A percentile compares a stretch with the other conserved stretches of the same genome.
Evolutionary conservation across 371 early-diverging fungal genomes (phyloP).

Genomic region (Mucor mucedo): DNA sequence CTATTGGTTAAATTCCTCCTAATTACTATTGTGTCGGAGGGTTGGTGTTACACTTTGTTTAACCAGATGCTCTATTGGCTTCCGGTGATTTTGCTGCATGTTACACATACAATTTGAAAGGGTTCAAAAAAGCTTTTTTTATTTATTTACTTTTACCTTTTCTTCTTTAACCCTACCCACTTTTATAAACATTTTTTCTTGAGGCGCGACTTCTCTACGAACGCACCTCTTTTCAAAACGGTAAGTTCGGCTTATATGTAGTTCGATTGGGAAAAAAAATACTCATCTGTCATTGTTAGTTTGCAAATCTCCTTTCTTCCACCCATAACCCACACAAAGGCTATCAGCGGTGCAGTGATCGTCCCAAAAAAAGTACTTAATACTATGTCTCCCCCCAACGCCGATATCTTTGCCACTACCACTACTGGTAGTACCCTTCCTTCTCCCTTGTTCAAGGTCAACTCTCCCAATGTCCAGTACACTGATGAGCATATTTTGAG

Average conservation of each 20-base stretch:
- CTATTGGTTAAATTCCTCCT: slow-evolving; percentile 15
- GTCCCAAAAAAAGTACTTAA: slow-evolving; percentile 71
- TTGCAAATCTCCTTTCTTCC: slow-evolving; percentile 84
- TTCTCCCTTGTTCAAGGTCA: slow-evolving; percentile 77
- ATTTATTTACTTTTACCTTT: slow-evolving; percentile 1
- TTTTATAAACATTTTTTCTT: slow-evolving; percentile 19
- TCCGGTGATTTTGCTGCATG: slow-evolving; percentile 9
- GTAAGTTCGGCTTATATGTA: slow-evolving; percentile 20
- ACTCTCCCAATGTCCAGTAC: slow-evolving; percentile 88
- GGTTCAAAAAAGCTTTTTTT: slow-evolving; percentile 9
- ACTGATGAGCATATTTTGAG: slow-evolving; percentile 80
- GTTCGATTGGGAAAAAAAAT: not conserved
- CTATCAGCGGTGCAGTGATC: slow-evolving; percentile 69
- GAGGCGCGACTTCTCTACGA: slow-evolving; percentile 28
- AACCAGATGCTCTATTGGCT: slow-evolving; percentile 5
- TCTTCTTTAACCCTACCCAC: slow-evolving; percentile 13
- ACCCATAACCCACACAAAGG: slow-evolving; percentile 92
- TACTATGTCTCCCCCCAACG: slow-evolving; percentile 36
- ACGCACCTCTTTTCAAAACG: slow-evolving; percentile 43
- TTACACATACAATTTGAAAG: slow-evolving; percentile 22
- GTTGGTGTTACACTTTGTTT: not conserved
- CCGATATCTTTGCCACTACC: slow-evolving; percentile 25
- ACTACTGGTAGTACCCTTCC: slow-evolving; percentile 39
- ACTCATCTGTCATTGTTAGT: slow-evolving; percentile 46
- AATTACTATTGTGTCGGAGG: slow-evolving; percentile 2